Conservation (phyloP, 352 stramenopile species). For the Globisporangium barbulae region DNA sequence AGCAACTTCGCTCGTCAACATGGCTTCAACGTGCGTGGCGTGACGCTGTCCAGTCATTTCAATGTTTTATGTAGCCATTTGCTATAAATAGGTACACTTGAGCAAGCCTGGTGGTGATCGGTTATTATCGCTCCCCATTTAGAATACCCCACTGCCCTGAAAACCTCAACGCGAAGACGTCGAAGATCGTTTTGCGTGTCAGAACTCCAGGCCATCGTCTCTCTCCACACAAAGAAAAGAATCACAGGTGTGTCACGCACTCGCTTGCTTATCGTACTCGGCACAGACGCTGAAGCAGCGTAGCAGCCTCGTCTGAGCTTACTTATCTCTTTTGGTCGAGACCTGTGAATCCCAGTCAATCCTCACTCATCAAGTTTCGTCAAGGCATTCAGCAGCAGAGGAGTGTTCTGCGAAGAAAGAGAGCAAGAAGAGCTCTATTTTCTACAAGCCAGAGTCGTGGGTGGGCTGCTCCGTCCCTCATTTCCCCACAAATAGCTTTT, state of each 20-base stretch:
- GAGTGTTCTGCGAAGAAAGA: background rate
- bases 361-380: conserved; percentile 1
- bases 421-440: background rate
- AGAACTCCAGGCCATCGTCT: background rate
- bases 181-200: conserved; percentile 8
- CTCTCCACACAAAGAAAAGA: background rate
- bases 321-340: background rate
- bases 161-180: conserved; percentile 2
- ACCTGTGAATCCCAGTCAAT: background rate
- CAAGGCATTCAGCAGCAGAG: background rate
- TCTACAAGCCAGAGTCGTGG: background rate
- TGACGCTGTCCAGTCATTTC: conserved; percentile 1
- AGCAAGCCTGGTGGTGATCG: background rate
- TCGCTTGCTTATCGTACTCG: background rate
- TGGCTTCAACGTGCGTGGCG: background rate
- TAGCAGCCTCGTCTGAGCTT: background rate
- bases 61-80: background rate
- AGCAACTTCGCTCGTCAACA: background rate
- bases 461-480: background rate
- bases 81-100: conserved; percentile 6
- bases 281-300: conserved; percentile 5
- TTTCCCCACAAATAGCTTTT: conserved; percentile 8
- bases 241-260: too few species aligned
- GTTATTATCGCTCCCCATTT: background rate
- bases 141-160: background rate